A percentile compares a stretch with the other conserved stretches of the same genome.
Conservation (phyloP, 179 eudicot genomes). For the Gypsophila paniculata region DNA sequence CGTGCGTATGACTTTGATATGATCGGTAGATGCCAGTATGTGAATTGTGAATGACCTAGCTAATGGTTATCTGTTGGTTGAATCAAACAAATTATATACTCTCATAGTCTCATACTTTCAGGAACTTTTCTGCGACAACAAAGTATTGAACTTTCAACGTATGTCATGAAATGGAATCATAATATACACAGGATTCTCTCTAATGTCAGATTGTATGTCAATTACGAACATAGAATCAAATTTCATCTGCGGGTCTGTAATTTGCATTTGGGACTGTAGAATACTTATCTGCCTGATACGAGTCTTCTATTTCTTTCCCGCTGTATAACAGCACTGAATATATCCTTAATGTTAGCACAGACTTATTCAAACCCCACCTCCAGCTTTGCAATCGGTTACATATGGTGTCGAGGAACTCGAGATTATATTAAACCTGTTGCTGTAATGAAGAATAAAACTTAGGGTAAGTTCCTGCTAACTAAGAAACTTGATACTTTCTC, state of each 20-base stretch:
- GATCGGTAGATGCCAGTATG: neutral
- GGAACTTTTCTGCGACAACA: neutral
- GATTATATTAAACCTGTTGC: neutral
- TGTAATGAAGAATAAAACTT: neutral
- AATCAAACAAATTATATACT: no score
- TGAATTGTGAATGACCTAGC: neutral
- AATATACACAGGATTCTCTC: neutral
- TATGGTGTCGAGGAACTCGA: neutral
- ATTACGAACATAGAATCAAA: neutral
- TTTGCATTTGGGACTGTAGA: neutral
- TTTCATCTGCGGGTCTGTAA: conserved; percentile 11
- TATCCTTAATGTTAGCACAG: neutral
- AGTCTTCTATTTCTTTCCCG: conserved; percentile 11
- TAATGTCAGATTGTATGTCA: neutral
- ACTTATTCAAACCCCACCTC: neutral
- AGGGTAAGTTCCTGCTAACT: neutral
- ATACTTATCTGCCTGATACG: conserved; percentile 14
- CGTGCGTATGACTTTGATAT: neutral
- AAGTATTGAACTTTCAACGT: neutral
- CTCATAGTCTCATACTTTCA: neutral
- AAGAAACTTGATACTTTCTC: neutral
- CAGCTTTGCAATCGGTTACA: neutral
- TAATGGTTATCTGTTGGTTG: neutral
- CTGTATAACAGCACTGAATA: neutral
- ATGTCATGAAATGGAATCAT: neutral